Base-by-base conservation (phyloP, 345 rosid species). In the Bretschneidera sinensis region DNA sequence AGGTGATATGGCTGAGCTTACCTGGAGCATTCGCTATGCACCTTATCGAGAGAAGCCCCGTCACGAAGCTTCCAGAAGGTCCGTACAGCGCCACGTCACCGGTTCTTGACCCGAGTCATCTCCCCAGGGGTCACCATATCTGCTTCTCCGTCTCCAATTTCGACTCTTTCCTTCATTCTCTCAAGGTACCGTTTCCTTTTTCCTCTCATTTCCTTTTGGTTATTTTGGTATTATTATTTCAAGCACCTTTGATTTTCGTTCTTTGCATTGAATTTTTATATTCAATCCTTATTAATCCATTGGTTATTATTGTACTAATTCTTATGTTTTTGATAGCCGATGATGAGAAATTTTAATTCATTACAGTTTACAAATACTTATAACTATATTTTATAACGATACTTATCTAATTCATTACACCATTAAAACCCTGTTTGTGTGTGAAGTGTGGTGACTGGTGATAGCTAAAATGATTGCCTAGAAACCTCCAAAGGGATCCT, bases 1-100 rank as follows among this genome's bases (percentile, higher is more conserved):
- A 92, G 77, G 90, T 85, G 45, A 81, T 85, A 67, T 92, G 98
- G 98, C 76, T 89, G 74, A 81, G 79, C 61, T 69, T 92, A 54
- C 78, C 83, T 13, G 80, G 85, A 43, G 78, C 82, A 20, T 79
- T 85, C 71, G 61, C 79, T 28, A 61, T 92, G 63, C 97, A 92
- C 66, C 75, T 92, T 48, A 89, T 92, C 52, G 94, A 92, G 73
- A 75, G 95, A 67, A 74, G 51, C 75, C 80, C 84, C 49, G 68
- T 57, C 48, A 66, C 85, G n/a, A 84, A 77, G 62, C 94, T 92
- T 57, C 95, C 97, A 0, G 96, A 92, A 71, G 80, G 97, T 49
- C 98, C 97, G 6, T 92, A 69, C 73, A 87, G 91, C 64, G 77
- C 94, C 48, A 48, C 79, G 9, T 70, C 88, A 0, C 76, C 90